Evolutionary conservation across 192 early-diverging fungal genomes (phyloP).

Genomic region (Dimargaris xerosporica): DNA sequence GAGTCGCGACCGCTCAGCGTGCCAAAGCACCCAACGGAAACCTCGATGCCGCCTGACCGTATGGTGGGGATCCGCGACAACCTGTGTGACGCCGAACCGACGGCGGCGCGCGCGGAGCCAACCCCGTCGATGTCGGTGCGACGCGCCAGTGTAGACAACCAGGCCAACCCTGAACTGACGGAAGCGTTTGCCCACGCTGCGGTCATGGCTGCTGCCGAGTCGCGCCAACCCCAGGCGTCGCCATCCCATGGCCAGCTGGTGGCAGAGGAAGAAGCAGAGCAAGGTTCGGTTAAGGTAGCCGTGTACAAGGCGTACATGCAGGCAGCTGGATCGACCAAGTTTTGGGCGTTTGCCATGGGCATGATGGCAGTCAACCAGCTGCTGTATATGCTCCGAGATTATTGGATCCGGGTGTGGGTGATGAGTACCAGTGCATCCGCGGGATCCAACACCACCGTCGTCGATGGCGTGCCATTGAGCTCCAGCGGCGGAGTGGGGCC

Average conservation of each 20-base stretch:
- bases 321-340: conserved; percentile 45
- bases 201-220: conserved; percentile 16
- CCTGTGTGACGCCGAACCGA: too few species aligned
- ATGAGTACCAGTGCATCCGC: too few species aligned
- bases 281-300: conserved; percentile 53
- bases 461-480: too few species aligned
- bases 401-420: conserved; percentile 53
- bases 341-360: conserved; percentile 40
- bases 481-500: too few species aligned
- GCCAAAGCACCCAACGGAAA: too few species aligned
- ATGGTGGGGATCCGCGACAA: too few species aligned
- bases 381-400: conserved; percentile 34
- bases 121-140: conserved; percentile 1
- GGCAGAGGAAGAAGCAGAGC: conserved; percentile 66
- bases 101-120: too few species aligned
- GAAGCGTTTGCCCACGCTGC: conserved; percentile 17
- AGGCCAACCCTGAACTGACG: conserved; percentile 8
- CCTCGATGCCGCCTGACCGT: too few species aligned
- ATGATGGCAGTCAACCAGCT: conserved; percentile 28
- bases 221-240: too few species aligned
- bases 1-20: too few species aligned
- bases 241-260: conserved; percentile 62
- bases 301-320: conserved; percentile 69
- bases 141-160: neutral
- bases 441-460: too few species aligned